Percentiles rank a stretch among this genome's conserved stretches.
These are phyloP conservation scores for Leonotis leonurus DNA, from an alignment of 257 asterid species.

Conservation along the genomic window DNA sequence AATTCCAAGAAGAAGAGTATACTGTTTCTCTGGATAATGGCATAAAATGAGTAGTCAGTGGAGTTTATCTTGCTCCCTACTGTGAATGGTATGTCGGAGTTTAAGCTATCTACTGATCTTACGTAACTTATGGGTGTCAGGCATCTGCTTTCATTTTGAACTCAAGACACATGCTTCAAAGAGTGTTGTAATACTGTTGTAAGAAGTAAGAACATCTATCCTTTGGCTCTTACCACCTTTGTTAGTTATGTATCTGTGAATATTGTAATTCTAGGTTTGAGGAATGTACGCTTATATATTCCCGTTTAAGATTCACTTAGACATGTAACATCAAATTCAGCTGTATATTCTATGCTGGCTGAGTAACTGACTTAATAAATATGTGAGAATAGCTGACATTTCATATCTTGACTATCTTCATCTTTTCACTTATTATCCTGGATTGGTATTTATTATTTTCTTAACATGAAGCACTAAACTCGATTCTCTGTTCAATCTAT, in stretches of 20 bases:
- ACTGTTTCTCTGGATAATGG: constrained; percentile 17
- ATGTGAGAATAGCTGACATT: too few species aligned
- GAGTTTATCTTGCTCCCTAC: neutral
- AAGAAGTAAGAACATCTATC: constrained; percentile 18
- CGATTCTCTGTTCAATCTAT: neutral
- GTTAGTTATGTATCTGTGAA: constrained; percentile 31
- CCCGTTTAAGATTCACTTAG: too few species aligned
- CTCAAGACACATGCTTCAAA: neutral
- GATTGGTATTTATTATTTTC: too few species aligned
- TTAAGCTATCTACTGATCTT: neutral
- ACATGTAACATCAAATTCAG: constrained; percentile 9
- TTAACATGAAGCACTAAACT: neutral
- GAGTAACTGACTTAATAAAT: too few species aligned
- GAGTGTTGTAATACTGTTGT: constrained; percentile 18
- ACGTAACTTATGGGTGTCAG: neutral
- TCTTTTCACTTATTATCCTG: too few species aligned
- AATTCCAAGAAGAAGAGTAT: constrained; percentile 4
- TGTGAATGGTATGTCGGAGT: neutral
- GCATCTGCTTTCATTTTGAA: constrained; percentile 21
- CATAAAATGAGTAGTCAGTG: constrained; percentile 5
- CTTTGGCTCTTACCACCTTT: constrained; percentile 12
- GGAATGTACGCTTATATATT: constrained; percentile 19
- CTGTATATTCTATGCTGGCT: constrained; percentile 12
- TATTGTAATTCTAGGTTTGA: constrained; percentile 31
- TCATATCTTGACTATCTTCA: too few species aligned